These are phyloP conservation scores for Cyclotella atomus DNA, from an alignment of 108 stramenopile genomes.

Conservation along the genomic window DNA sequence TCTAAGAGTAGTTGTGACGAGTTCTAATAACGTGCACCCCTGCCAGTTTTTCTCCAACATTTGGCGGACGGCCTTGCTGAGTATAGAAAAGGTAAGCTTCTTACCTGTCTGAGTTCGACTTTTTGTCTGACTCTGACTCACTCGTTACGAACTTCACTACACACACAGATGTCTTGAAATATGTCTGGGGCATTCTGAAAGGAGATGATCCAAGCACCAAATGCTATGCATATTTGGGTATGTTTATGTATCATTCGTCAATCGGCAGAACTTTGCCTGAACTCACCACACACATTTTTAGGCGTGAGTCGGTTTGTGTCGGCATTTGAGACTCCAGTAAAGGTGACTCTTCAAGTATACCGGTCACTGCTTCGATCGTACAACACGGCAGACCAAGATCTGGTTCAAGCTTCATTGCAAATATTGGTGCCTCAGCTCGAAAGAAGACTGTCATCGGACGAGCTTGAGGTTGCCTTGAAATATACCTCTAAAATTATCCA, in stretches of 20 bases:
- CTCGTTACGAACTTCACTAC: too few relatives aligned
- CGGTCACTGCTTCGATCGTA: constrained; percentile 78
- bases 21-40: background rate
- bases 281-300: too few relatives aligned
- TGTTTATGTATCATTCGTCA: too few relatives aligned
- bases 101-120: too few relatives aligned
- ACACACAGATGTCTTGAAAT: constrained; percentile 92
- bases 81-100: constrained; percentile 46
- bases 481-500: constrained; percentile 88
- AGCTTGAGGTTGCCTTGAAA: constrained; percentile 74
- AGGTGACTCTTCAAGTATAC: constrained; percentile 90
- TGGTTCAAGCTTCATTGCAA: constrained; percentile 80
- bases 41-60: constrained; percentile 76
- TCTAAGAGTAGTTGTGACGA: too few relatives aligned
- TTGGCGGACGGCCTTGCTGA: constrained; percentile 54
- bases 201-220: constrained; percentile 85
- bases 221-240: too few relatives aligned
- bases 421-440: constrained; percentile 86
- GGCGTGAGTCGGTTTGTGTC: constrained; percentile 85
- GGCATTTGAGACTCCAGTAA: constrained; percentile 81
- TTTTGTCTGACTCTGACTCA: too few relatives aligned
- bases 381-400: constrained; percentile 82
- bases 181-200: constrained; percentile 88
- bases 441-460: constrained; percentile 54
- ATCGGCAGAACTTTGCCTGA: too few relatives aligned